phyloP scores from a whole-genome alignment of 2,329 filamentous ascomycete species.

The Ophiosphaerella herpotricha region DNA sequence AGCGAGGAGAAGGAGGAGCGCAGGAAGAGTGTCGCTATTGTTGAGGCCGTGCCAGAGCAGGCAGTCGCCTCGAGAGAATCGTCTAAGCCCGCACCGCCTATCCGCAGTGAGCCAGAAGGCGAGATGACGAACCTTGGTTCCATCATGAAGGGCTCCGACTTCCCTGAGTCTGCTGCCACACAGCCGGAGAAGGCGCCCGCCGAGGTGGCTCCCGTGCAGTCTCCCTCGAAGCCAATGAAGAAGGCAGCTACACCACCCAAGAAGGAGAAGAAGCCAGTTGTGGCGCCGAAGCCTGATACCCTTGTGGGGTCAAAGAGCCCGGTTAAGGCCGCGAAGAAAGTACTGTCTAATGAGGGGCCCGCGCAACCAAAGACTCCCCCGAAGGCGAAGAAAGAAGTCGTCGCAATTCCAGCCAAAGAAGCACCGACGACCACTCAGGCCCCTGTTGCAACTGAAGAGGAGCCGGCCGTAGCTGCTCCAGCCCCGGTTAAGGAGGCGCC shows the following conservation, averaged over 20 bases:
- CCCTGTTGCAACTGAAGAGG: background rate
- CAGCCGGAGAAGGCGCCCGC: conserved; percentile 10
- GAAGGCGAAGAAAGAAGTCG: conserved; percentile 6
- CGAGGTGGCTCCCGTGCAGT: conserved; percentile 1
- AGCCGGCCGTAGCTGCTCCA: background rate
- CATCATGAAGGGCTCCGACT: conserved; percentile 45
- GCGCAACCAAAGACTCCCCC: background rate
- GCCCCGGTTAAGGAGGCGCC: background rate
- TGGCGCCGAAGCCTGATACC: background rate
- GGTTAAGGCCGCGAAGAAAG: background rate
- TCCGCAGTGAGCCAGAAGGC: conserved; percentile 30
- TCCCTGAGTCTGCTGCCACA: conserved; percentile 27
- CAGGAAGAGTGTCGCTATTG: conserved; percentile 40
- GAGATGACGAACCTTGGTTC: conserved; percentile 38
- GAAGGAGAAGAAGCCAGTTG: background rate
- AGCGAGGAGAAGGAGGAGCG: conserved; percentile 48
- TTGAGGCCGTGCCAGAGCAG: conserved; percentile 49
- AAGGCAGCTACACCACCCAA: background rate
- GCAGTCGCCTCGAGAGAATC: conserved; percentile 48
- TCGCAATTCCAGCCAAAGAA: conserved; percentile 9
- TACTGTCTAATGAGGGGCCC: background rate
- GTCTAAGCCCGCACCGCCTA: conserved; percentile 41
- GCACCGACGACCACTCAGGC: background rate
- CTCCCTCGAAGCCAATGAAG: background rate
- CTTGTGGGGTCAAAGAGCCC: background rate